phyloP scores from a whole-genome alignment of 2,329 filamentous ascomycete genomes.

The Phoma sp. region DNA sequence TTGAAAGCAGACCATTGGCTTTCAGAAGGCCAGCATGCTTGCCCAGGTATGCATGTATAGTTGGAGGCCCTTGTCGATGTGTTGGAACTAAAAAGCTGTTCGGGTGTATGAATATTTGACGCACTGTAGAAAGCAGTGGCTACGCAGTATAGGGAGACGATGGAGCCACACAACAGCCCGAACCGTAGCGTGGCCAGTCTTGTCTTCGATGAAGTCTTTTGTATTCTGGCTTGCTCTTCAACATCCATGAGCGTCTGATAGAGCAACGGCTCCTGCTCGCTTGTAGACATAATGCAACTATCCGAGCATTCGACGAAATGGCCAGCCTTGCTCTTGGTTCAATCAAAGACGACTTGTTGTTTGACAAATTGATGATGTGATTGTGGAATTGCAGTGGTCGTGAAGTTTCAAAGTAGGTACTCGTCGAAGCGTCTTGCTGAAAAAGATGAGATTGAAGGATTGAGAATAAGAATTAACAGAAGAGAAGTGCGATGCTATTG shows the following conservation, averaged over 20 bases:
- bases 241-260: slow-evolving; percentile 20
- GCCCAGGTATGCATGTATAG: slow-evolving; percentile 45
- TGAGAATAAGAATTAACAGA: neutral
- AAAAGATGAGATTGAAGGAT: neutral
- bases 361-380: neutral
- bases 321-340: neutral
- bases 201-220: neutral
- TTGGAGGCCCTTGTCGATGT: slow-evolving; percentile 19
- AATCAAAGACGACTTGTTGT: neutral
- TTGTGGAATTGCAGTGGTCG: neutral
- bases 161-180: neutral
- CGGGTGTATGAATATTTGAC: neutral
- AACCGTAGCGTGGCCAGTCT: neutral
- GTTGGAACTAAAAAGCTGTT: neutral
- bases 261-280: slow-evolving; percentile 22
- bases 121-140: slow-evolving; percentile 4
- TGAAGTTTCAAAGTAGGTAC: neutral
- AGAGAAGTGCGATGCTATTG: neutral
- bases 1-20: slow-evolving; percentile 43
- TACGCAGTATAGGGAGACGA: slow-evolving; percentile 16
- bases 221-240: neutral
- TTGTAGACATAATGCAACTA: slow-evolving; percentile 15
- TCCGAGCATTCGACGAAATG: neutral
- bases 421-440: neutral
- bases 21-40: slow-evolving; percentile 46